A percentile compares a stretch with the other conserved stretches of the same genome.
Evolutionary conservation across 129 eudicot genomes (phyloP).

Genomic region (Sambucus nigra): DNA sequence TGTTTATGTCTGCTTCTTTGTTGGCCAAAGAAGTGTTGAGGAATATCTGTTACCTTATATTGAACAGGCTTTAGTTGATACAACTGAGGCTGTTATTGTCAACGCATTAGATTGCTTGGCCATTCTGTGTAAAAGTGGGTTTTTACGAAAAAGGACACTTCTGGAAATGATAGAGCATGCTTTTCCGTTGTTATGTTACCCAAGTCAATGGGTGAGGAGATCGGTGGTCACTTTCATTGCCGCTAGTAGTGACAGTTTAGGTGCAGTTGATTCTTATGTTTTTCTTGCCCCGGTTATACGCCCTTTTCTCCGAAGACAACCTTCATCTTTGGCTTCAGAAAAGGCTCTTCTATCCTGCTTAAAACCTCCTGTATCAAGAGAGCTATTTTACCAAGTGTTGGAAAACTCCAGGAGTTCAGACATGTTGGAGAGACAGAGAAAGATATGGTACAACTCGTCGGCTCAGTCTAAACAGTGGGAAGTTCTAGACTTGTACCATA

Average conservation of each 20-base stretch:
- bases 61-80: slow-evolving; percentile 85
- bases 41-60: slow-evolving; percentile 93
- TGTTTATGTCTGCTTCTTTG: slow-evolving; percentile 83
- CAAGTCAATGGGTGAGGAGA: slow-evolving; percentile 95
- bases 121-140: slow-evolving; percentile 59
- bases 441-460: slow-evolving; percentile 88
- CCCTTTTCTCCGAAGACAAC: slow-evolving; percentile 87
- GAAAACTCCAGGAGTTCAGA: slow-evolving; percentile 84
- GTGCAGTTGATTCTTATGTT: slow-evolving; percentile 92
- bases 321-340: slow-evolving; percentile 76
- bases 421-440: slow-evolving; percentile 96
- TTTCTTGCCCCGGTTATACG: slow-evolving; percentile 80
- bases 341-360: slow-evolving; percentile 66
- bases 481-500: slow-evolving; percentile 36
- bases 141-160: slow-evolving; percentile 57
- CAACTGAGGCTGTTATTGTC: slow-evolving; percentile 74
- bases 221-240: slow-evolving; percentile 71
- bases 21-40: slow-evolving; percentile 96
- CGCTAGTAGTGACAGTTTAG: slow-evolving; percentile 81
- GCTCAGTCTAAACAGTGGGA: slow-evolving; percentile 58
- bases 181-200: slow-evolving; percentile 78
- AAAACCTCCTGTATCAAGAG: slow-evolving; percentile 79
- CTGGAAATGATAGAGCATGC: slow-evolving; percentile 91
- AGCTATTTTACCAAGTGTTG: slow-evolving; percentile 52
- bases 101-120: slow-evolving; percentile 78